Evolutionary conservation across 2,329 filamentous ascomycete genomes (phyloP).

Genomic region (Fusarium verrucosum): DNA sequence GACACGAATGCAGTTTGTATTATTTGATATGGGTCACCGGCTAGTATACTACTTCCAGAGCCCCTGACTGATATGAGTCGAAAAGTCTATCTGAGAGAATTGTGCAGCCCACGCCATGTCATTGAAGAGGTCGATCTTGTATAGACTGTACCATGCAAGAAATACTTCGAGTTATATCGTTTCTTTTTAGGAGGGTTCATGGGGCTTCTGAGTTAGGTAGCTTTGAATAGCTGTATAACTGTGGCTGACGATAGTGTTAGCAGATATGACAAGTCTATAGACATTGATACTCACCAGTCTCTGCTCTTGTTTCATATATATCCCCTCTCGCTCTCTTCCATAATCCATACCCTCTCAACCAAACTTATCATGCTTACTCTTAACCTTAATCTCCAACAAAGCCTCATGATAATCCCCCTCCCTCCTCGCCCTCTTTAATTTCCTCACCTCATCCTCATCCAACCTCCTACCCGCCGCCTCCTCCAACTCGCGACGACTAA

Average conservation of each 20-base stretch:
- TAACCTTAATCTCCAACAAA: slow-evolving; percentile 86
- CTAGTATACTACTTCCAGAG: neutral
- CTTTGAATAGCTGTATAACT: neutral
- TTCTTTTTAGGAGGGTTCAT: neutral
- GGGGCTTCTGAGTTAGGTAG: neutral
- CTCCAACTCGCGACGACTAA: slow-evolving; percentile 86
- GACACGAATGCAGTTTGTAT: neutral
- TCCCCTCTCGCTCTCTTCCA: too few species aligned
- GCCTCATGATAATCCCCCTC: slow-evolving; percentile 92
- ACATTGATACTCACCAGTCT: slow-evolving; percentile 5
- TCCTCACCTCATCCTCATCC: slow-evolving; percentile 86
- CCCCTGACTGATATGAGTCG: too few species aligned
- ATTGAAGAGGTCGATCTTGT: too few species aligned
- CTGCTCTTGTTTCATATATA: neutral
- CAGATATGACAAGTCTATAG: neutral
- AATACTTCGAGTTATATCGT: too few species aligned
- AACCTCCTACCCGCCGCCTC: slow-evolving; percentile 78
- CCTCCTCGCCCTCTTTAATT: slow-evolving; percentile 80
- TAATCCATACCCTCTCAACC: slow-evolving; percentile 38
- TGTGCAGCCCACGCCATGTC: too few species aligned
- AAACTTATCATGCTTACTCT: slow-evolving; percentile 92
- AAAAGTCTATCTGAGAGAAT: too few species aligned
- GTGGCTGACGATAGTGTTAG: neutral
- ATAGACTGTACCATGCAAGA: too few species aligned
- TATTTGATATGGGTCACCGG: neutral